Base-by-base conservation (phyloP, 2,329 filamentous ascomycete species). In the Talaromyces sp. region DNA sequence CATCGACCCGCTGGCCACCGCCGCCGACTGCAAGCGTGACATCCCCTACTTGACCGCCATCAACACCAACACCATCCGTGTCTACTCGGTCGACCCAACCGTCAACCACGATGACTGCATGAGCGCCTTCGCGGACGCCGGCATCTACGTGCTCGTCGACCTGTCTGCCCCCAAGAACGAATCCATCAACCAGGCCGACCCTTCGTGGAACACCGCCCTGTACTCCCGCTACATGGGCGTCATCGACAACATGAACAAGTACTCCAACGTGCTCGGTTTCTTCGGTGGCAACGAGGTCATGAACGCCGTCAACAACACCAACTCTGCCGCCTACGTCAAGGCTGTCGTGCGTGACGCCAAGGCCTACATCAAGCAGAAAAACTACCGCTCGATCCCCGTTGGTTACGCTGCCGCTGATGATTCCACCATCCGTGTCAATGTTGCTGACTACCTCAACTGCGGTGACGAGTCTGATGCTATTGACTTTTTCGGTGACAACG, bases 401-500 rank as follows among this genome's bases (percentile, higher is more conserved):
- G 93, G 93, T 61, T 97, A 97, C 73, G 93, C 93, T 65, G 93
- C 93, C 77, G 93, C 93, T 77, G 93, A 97, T 69, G 92, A 96
- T 74, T 84, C 86, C 41, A 82, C 85, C n/a, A 96, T 96, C 68
- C 89, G 29, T 55, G 53, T 35, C 6, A n/a, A 41, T n/a, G 29
- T 55, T 2, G 90, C 90, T 66, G 80, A 91, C 72, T 98, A 95
- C 84, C 96, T 98, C 82, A 92, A 96, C 84, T 98, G 93, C 72
- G 58, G 85, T 60, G 79, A 81, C 7, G 76, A 78, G 70, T 13
- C 8, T 13, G 53, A 55, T 11, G 74, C 88, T 62, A 95, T 97
- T 66, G 93, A 97, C 77, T 97, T 93, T 82, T 97, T 91, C 91
- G 93, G 93, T 63, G 96, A 97, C 87, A 98, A 97, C 83, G 96